Percentiles rank a stretch among this genome's conserved stretches.
These are phyloP conservation scores for Gaeumannomyces sp. DNA, from an alignment of 2,329 filamentous ascomycete genomes.

Conservation along the genomic window DNA sequence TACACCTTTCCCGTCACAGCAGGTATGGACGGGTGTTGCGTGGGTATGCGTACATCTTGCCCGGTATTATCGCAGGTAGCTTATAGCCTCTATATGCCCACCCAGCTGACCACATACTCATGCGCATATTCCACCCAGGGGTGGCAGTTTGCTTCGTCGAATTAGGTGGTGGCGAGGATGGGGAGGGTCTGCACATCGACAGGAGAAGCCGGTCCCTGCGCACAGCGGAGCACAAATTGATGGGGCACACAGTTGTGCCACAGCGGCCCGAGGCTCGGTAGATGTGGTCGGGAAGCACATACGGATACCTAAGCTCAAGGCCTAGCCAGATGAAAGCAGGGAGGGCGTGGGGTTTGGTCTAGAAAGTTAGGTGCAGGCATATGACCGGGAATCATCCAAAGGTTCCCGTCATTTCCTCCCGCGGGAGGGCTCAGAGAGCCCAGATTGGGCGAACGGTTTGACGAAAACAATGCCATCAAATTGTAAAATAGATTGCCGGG, in stretches of 20 bases:
- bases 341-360: neutral
- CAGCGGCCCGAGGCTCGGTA: neutral
- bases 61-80: neutral
- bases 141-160: neutral
- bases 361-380: too few relatives aligned
- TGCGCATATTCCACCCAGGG: neutral
- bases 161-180: neutral
- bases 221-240: neutral
- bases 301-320: too few relatives aligned
- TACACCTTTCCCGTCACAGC: neutral
- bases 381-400: too few relatives aligned
- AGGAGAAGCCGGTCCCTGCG: neutral
- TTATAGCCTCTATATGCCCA: neutral
- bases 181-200: too few relatives aligned
- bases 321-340: too few relatives aligned
- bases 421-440: too few relatives aligned
- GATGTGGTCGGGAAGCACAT: neutral
- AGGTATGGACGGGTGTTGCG: too few relatives aligned
- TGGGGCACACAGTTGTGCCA: neutral
- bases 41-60: too few relatives aligned
- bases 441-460: too few relatives aligned
- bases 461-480: too few relatives aligned
- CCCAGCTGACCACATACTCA: neutral
- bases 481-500: too few relatives aligned
- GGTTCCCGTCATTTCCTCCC: too few relatives aligned